Base-by-base conservation (phyloP, 805 yeast genomes). In the Saccharomyces eubayanus region DNA sequence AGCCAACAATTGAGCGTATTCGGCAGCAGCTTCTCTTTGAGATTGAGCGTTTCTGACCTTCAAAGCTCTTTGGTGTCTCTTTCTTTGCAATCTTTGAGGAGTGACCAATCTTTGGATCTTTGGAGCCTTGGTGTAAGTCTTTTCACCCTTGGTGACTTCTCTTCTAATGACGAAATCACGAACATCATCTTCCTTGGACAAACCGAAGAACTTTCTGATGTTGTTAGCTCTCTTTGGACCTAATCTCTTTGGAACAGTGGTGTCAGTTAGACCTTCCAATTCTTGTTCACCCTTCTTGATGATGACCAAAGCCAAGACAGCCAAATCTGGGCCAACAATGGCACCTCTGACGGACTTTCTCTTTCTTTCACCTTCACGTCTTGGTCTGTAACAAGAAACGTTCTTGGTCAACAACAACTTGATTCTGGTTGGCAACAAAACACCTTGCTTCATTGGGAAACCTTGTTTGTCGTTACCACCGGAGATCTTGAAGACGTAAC, bases 381-480 rank as follows among this genome's bases (percentile, higher is more conserved):
- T 94, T 78, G 96, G 95, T 85, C 99, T 92, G 96, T 94, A 94
- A 84, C 98, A 92, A 70, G 97, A 89, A 82, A 81, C 86, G 73
- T 92, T 96, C 80, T 89, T 85, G 69, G 96, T 77, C 75, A 94
- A 83, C 75, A 94, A 84, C 72, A 94, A 85, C 77, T 88, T 90
- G 71, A 94, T 98, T 86, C 99, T 95, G 85, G 95, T 90, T 80
- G 99, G 98, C 83, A 89, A 94, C 85, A 94, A 82, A 66, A 94
- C 99, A 87, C 99, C 99, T 82, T 95, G 99, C 81, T 91, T 94
- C 99, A 95, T 94, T 81, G 99, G 98, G 97, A 94, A 94, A 83
- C 99, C 99, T 84, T 94, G 99, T 83, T 94, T 94, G 83, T 94
- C 99, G 87, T 94, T 94, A 86, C 99, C 99, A 76, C 99, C 99